Percentiles rank a stretch among this genome's conserved stretches.
Evolutionary conservation across 148 eudicot species (phyloP).

Genomic region (Polygonum aviculare): DNA sequence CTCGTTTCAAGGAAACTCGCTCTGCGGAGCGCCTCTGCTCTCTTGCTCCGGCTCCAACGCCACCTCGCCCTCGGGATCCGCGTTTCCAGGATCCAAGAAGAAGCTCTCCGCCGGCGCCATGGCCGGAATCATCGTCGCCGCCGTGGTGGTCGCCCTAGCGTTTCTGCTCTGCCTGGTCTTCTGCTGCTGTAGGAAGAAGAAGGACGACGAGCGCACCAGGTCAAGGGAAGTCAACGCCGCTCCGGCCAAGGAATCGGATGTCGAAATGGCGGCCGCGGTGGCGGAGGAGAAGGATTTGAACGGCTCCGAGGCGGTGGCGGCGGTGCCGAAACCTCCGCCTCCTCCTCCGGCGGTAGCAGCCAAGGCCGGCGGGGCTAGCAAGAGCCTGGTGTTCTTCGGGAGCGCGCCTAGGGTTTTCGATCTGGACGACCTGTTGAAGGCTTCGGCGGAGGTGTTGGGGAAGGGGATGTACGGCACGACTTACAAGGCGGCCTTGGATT

Average conservation of each 20-base stretch:
- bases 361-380: slow-evolving; percentile 14
- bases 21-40: slow-evolving; percentile 40
- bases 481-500: slow-evolving; percentile 71
- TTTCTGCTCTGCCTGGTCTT: slow-evolving; percentile 30
- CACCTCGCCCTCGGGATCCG: background rate
- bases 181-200: slow-evolving; percentile 31
- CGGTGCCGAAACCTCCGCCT: background rate
- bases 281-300: slow-evolving; percentile 10
- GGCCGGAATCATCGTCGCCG: slow-evolving; percentile 65
- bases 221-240: slow-evolving; percentile 16
- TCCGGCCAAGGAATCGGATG: slow-evolving; percentile 24
- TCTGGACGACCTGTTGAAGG: slow-evolving; percentile 77
- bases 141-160: slow-evolving; percentile 33
- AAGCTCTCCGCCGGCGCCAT: slow-evolving; percentile 67
- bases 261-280: slow-evolving; percentile 22
- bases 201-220: slow-evolving; percentile 1
- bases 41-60: slow-evolving; percentile 20
- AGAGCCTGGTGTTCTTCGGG: slow-evolving; percentile 48
- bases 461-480: slow-evolving; percentile 92
- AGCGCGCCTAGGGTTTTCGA: slow-evolving; percentile 36
- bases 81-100: slow-evolving; percentile 15
- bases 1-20: slow-evolving; percentile 48
- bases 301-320: slow-evolving; percentile 4
- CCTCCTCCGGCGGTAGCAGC: slow-evolving; percentile 11
- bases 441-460: slow-evolving; percentile 95